phyloP scores from a whole-genome alignment of 2,329 filamentous ascomycete species.

The Fusarium pseudoanthophilum region DNA sequence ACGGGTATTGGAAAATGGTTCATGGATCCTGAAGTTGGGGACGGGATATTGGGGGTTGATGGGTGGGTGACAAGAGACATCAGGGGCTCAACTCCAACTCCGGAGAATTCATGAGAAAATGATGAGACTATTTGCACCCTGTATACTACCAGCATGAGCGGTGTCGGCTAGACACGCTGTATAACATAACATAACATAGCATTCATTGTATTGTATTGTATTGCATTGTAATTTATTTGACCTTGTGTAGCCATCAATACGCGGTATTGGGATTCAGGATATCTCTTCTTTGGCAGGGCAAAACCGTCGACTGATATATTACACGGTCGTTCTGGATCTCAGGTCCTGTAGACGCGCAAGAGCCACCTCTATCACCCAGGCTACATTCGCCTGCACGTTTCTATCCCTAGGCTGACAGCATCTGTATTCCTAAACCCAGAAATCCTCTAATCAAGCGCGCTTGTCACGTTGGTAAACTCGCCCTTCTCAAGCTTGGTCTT shows the following conservation, averaged over 20 bases:
- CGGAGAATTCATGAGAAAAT: neutral
- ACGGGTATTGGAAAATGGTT: conserved; percentile 76
- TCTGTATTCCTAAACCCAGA: conserved; percentile 10
- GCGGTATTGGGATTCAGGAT: conserved; percentile 4
- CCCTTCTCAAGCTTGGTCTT: conserved; percentile 98
- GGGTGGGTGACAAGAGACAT: conserved; percentile 55
- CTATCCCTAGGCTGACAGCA: neutral
- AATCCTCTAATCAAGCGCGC: conserved; percentile 67
- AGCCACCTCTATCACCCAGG: conserved; percentile 31
- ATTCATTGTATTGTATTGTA: conserved; percentile 27
- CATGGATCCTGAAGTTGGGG: conserved; percentile 70
- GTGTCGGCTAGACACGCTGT: neutral
- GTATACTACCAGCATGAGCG: neutral
- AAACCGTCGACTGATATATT: conserved; percentile 46
- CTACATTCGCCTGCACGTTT: conserved; percentile 13
- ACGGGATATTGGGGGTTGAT: conserved; percentile 71
- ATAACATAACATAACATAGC: neutral
- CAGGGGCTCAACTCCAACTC: neutral
- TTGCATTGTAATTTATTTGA: conserved; percentile 18
- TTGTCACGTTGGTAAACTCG: conserved; percentile 96
- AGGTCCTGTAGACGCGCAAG: conserved; percentile 19
- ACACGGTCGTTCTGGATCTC: conserved; percentile 35
- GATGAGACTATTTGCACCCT: conserved; percentile 3
- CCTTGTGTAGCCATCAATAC: conserved; percentile 1
- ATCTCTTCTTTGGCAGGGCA: conserved; percentile 36